Base-by-base conservation (phyloP, 805 yeast species). In the Kurtzmaniella fragi region DNA sequence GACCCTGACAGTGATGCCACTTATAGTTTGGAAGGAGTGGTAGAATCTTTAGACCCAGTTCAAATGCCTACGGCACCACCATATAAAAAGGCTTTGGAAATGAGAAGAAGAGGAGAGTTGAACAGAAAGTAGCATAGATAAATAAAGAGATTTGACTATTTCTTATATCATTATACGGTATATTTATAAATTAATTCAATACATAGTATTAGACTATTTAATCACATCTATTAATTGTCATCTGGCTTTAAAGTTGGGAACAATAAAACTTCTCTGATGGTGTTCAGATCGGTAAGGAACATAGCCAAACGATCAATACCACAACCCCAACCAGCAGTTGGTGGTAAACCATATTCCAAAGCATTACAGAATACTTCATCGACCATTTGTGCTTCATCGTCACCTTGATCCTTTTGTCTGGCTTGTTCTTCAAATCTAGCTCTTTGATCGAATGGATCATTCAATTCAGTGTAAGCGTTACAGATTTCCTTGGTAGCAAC, bases 321-420 rank as follows among this genome's bases (percentile, higher is more conserved):
- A 71, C 95, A 84, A 55, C 99, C 99, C 98, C 98, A 91, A 53
- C 99, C 99, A 66, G 95, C 98, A 54, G 98, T 93, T 57, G 99
- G 99, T 44, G 99, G 99, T 58, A 91, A 78, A 69, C 98, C 99
- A 67, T 88, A 91, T 73, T 91, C 99, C 58, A 91, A 78, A 51
- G 99, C 97, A 56, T 90, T 86, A 75, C 95, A 84, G 90, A 91
- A 91, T 48, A 86, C 84, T 73, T 91, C 99, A 65, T 91, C 99
- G 48, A 93, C 77, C 66, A 89, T 61, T 75, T 91, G 98, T 46
- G 96, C 99, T 73, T 93, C 99, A 60, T 91, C 99, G 61, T 91
- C 99, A 75, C 99, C 99, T 70, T 88, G 96, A 50, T 74, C 98
- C 75, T 91, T 91, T 77, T 93, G 99, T 70, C 86, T 82, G 35